Evolutionary conservation across 2,329 filamentous ascomycete species (phyloP).

Genomic region (Aphanocladium album): DNA sequence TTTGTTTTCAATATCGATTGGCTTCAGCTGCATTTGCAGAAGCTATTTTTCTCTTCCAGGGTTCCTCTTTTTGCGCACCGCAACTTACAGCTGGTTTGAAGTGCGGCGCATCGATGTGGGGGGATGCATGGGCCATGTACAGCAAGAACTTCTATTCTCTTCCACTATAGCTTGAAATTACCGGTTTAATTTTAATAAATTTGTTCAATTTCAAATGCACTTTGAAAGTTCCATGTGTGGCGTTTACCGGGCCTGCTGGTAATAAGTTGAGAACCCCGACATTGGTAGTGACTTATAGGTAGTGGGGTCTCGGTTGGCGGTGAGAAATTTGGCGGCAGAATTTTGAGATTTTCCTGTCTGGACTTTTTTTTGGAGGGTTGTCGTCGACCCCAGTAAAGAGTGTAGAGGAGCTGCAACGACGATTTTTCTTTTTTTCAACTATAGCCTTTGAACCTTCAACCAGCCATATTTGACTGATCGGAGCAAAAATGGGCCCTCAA

Average conservation of each 20-base stretch:
- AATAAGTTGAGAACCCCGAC: too few relatives aligned
- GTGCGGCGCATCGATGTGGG: not conserved
- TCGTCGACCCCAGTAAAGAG: not conserved
- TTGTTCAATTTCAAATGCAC: not conserved
- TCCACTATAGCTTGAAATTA: not conserved
- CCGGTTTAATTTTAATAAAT: not conserved
- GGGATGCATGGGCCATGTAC: conserved; percentile 1
- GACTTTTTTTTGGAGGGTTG: not conserved
- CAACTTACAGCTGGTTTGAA: conserved; percentile 3
- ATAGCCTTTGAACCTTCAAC: not conserved
- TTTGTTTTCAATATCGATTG: conserved; percentile 1
- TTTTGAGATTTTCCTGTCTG: conserved; percentile 9
- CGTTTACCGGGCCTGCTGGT: not conserved
- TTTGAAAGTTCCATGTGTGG: not conserved
- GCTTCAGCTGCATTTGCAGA: not conserved
- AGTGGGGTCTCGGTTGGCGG: conserved; percentile 12
- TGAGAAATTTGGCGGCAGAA: conserved; percentile 15
- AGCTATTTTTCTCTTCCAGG: not conserved
- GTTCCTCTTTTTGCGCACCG: not conserved
- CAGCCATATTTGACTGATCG: too few relatives aligned
- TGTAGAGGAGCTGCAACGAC: not conserved
- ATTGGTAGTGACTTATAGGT: not conserved
- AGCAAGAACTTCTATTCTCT: not conserved
- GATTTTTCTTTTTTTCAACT: not conserved
- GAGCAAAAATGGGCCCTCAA: not conserved